Base-by-base conservation (phyloP, 2,329 filamentous ascomycete genomes). In the Exserohilum rostratum region DNA sequence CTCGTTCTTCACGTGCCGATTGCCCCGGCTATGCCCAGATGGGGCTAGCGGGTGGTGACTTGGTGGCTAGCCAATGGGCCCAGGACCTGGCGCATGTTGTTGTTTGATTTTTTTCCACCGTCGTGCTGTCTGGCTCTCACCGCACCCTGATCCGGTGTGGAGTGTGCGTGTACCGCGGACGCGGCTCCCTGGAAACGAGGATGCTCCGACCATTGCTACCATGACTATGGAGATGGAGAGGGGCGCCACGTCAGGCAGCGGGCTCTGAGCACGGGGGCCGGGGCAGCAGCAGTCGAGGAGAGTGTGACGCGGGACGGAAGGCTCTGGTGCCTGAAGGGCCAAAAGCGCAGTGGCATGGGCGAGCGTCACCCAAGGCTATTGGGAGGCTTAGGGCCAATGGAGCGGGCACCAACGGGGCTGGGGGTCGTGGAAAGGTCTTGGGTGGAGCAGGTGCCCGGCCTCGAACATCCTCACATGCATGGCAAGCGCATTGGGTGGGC, bases 381-480 rank as follows among this genome's bases (percentile, higher is more conserved):
- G 40, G 39, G 44, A 29, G 34, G 52, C 27, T 12, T 22, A 22
- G 22, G 42, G 20, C 46, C 54, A 54, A 53, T 58, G 27, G 29
- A 25, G 22, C 40, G 20, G 11, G 33, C 39, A 13, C 17, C 52
- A 38, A 47, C 52, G 54, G 45, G 44, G 46, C 44, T 49, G 55
- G 49, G 43, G n/a, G 50, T 38, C 22, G 47, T n/a, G n/a, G n/a
- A n/a, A 40, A 50, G 15, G 25, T 31, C 27, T 46, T 56, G 49
- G 56, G 58, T 59, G 57, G 53, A 57, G 57, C 44, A 47, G 33
- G 43, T 43, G 49, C 27, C 39, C 47, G 55, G 57, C 53, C 43
- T 58, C 48, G 52, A 61, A 53, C 44, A 47, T 50, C 34, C 50
- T 55, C 57, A 57, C 47, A 54, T 57, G 46, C 50, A 52, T 56